Percentiles rank a stretch among this genome's conserved stretches.
Conservation (phyloP, 2,329 filamentous ascomycete genomes). For the Trichoderma asperellum region DNA sequence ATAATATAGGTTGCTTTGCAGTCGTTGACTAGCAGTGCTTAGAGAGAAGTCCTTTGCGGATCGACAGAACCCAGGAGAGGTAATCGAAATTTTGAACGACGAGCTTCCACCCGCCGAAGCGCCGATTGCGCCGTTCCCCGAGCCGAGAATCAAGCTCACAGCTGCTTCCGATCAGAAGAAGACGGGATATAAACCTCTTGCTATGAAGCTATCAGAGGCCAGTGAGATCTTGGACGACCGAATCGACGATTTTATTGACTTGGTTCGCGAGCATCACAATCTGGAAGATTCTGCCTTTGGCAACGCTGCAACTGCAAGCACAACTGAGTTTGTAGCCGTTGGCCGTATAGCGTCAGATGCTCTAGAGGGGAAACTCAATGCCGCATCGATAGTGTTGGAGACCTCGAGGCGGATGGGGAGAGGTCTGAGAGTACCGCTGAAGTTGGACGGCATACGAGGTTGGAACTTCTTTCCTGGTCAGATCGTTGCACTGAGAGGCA, state of each 20-base stretch:
- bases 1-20: background rate
- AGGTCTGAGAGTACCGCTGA: conserved; percentile 79
- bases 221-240: conserved; percentile 93
- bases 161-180: conserved; percentile 89
- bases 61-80: conserved; percentile 77
- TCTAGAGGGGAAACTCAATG: conserved; percentile 82
- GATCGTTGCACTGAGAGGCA: conserved; percentile 84
- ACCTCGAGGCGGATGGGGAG: conserved; percentile 82
- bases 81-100: conserved; percentile 80
- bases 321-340: conserved; percentile 84
- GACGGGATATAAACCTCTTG: conserved; percentile 86
- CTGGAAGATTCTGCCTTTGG: conserved; percentile 83
- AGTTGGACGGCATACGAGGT: conserved; percentile 66
- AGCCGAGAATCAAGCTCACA: conserved; percentile 80
- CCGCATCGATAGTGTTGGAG: conserved; percentile 84
- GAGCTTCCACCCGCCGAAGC: conserved; percentile 69
- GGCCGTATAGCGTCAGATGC: conserved; percentile 90
- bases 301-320: conserved; percentile 82
- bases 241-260: conserved; percentile 83
- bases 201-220: conserved; percentile 90
- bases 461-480: conserved; percentile 95
- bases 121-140: conserved; percentile 71
- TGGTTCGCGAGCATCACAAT: conserved; percentile 73
- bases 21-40: background rate
- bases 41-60: conserved; percentile 64